A percentile compares a stretch with the other conserved stretches of the same genome.
phyloP scores from a whole-genome alignment of 2,329 filamentous ascomycete species.

The Fusarium concolor region DNA sequence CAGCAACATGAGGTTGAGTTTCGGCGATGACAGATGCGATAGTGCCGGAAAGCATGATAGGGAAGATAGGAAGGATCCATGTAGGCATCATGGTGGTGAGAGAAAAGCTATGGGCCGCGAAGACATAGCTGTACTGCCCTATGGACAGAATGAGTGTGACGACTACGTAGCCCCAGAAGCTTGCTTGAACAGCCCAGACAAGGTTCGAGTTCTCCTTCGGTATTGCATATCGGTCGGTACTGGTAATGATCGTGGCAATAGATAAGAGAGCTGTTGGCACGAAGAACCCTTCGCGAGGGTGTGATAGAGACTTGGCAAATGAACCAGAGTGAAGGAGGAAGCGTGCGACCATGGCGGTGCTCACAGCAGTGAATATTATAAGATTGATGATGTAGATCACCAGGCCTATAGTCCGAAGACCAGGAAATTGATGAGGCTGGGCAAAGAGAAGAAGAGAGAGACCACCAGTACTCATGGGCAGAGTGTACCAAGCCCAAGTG shows the following conservation, averaged over 20 bases:
- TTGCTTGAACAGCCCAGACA: constrained; percentile 67
- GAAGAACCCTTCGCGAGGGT: constrained; percentile 77
- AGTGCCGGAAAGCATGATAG: constrained; percentile 78
- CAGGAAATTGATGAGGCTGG: constrained; percentile 72
- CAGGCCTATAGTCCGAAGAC: constrained; percentile 71
- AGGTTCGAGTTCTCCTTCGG: constrained; percentile 65
- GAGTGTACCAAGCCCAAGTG: constrained; percentile 80
- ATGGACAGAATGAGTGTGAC: constrained; percentile 70
- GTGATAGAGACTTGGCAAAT: constrained; percentile 66
- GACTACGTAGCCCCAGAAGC: constrained; percentile 77
- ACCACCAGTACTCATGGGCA: constrained; percentile 80
- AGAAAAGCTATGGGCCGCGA: constrained; percentile 67
- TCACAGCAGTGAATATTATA: constrained; percentile 69
- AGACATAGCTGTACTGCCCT: constrained; percentile 75
- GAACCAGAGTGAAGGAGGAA: constrained; percentile 70
- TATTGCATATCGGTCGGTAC: constrained; percentile 73
- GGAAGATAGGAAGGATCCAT: constrained; percentile 81
- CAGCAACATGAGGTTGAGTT: constrained; percentile 66
- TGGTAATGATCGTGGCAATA: constrained; percentile 74
- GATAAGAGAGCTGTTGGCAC: constrained; percentile 77
- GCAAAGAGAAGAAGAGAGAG: constrained; percentile 73
- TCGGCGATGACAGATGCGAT: constrained; percentile 73
- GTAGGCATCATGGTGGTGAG: constrained; percentile 77
- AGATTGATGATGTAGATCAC: constrained; percentile 76
- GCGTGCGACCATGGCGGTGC: constrained; percentile 64